Conservation (phyloP, 441 rosid genomes). For the Syzygium malaccense region DNA sequence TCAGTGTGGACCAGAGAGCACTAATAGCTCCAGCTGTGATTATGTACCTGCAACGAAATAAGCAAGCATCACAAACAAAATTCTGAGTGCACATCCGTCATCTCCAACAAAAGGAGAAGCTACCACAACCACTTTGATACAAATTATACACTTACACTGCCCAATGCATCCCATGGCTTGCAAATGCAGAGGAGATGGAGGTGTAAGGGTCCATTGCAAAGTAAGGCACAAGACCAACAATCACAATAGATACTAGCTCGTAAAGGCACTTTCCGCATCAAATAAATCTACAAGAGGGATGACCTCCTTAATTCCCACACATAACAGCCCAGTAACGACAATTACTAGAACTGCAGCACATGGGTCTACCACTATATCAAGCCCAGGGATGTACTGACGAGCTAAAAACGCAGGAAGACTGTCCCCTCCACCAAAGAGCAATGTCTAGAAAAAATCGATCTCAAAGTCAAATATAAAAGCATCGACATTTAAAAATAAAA, state of each 20-base stretch:
- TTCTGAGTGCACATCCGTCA: neutral
- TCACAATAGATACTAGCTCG: constrained; percentile 48
- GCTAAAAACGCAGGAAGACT: constrained; percentile 70
- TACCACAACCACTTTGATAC: neutral
- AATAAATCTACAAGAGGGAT: neutral
- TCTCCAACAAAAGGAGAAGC: neutral
- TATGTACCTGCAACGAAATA: constrained; percentile 51
- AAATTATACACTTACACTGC: constrained; percentile 63
- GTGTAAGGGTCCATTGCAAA: constrained; percentile 20
- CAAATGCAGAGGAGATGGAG: constrained; percentile 78
- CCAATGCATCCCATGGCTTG: constrained; percentile 91
- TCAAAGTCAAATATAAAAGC: neutral
- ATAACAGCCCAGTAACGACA: constrained; percentile 82
- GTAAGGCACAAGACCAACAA: constrained; percentile 95
- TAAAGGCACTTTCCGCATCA: neutral
- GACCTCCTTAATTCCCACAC: constrained; percentile 98
- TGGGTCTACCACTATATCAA: constrained; percentile 81
- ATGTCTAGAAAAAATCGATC: constrained; percentile 35
- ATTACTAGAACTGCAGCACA: constrained; percentile 81
- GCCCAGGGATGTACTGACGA: constrained; percentile 80
- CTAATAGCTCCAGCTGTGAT: constrained; percentile 82
- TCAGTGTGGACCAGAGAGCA: constrained; percentile 28
- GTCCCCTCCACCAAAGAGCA: constrained; percentile 81
- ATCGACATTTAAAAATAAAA: neutral
- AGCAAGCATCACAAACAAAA: neutral